A percentile compares a stretch with the other conserved stretches of the same genome.
phyloP scores from a whole-genome alignment of 2,329 filamentous ascomycete genomes.

The Paramyrothecium roridum region DNA sequence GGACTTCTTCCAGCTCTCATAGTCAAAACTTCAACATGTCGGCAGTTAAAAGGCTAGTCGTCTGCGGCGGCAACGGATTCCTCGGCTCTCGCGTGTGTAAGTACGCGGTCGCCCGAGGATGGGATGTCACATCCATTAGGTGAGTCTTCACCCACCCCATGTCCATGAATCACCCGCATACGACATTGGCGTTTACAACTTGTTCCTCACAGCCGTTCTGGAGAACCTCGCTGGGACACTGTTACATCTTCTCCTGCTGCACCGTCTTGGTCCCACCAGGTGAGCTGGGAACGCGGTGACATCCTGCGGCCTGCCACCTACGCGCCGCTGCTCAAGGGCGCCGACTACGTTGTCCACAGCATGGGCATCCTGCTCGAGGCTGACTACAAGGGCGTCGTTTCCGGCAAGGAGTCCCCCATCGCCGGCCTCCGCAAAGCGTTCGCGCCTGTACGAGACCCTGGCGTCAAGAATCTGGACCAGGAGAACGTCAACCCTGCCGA shows the following conservation, averaged over 20 bases:
- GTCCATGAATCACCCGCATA: constrained; percentile 1
- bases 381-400: constrained; percentile 92
- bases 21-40: constrained; percentile 34
- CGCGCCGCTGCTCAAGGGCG: constrained; percentile 68
- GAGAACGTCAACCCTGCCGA: constrained; percentile 58
- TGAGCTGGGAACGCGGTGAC: constrained; percentile 86
- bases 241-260: constrained; percentile 68
- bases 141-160: constrained; percentile 32
- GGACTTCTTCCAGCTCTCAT: neutral
- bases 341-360: constrained; percentile 85
- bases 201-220: constrained; percentile 67
- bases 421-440: constrained; percentile 78
- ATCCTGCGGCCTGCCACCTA: constrained; percentile 82
- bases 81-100: constrained; percentile 87
- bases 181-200: constrained; percentile 10
- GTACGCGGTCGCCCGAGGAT: constrained; percentile 78
- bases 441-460: constrained; percentile 59
- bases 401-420: constrained; percentile 79
- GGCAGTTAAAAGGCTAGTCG: constrained; percentile 74
- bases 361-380: constrained; percentile 96
- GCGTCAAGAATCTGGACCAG: constrained; percentile 61
- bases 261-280: constrained; percentile 77
- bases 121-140: constrained; percentile 93
- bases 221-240: constrained; percentile 79
- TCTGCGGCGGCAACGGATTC: constrained; percentile 93